A percentile compares a stretch with the other conserved stretches of the same genome.
These are phyloP conservation scores for Suhomyces wounanorum DNA, from an alignment of 1,139 yeast genomes.

Conservation along the genomic window DNA sequence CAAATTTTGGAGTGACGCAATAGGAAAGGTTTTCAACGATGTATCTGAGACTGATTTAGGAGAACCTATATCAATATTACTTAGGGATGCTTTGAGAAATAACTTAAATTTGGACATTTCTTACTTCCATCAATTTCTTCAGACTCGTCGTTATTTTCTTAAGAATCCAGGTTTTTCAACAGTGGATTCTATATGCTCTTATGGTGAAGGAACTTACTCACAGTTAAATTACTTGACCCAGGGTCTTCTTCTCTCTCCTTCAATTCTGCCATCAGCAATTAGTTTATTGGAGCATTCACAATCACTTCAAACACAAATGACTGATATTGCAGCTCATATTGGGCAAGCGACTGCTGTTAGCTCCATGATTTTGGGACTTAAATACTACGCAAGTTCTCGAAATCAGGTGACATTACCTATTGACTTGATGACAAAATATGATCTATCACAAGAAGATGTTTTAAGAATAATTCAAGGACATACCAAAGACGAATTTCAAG, in stretches of 20 bases:
- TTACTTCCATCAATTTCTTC: slow-evolving; percentile 61
- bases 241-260: slow-evolving; percentile 59
- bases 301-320: slow-evolving; percentile 42
- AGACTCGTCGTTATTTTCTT: slow-evolving; percentile 58
- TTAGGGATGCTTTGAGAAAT: slow-evolving; percentile 50
- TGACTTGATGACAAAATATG: slow-evolving; percentile 55
- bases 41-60: slow-evolving; percentile 42
- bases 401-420: slow-evolving; percentile 63
- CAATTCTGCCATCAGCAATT: slow-evolving; percentile 59
- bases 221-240: slow-evolving; percentile 72
- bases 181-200: slow-evolving; percentile 64
- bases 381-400: slow-evolving; percentile 55
- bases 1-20: slow-evolving; percentile 61
- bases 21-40: slow-evolving; percentile 45
- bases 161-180: slow-evolving; percentile 46
- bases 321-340: slow-evolving; percentile 75
- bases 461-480: slow-evolving; percentile 54
- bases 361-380: slow-evolving; percentile 61
- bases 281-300: slow-evolving; percentile 50
- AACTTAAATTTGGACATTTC: slow-evolving; percentile 55
- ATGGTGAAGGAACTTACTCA: slow-evolving; percentile 80
- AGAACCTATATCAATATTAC: slow-evolving; percentile 67
- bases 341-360: slow-evolving; percentile 83
- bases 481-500: slow-evolving; percentile 25
- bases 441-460: slow-evolving; percentile 65